phyloP scores from a whole-genome alignment of 441 rosid species.

The Aquilaria agallochum region DNA sequence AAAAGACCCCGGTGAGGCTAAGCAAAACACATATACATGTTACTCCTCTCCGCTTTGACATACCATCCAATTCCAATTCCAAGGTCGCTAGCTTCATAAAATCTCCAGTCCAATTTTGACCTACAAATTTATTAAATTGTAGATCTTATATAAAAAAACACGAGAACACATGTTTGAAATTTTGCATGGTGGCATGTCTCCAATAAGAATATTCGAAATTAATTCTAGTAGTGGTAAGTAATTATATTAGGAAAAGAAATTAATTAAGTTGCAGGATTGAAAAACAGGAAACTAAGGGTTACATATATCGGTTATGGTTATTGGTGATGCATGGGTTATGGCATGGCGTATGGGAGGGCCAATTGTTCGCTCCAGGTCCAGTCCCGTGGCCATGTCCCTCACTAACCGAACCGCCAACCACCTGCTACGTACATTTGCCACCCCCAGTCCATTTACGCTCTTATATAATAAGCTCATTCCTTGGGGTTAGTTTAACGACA shows the following conservation, averaged over 20 bases:
- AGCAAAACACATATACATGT: too few species aligned
- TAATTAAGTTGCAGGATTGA: background rate
- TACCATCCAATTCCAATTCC: background rate
- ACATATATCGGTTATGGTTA: background rate
- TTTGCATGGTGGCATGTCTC: too few species aligned
- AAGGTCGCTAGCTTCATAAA: too few species aligned
- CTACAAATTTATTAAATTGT: too few species aligned
- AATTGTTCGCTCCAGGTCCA: background rate
- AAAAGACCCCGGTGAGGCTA: too few species aligned
- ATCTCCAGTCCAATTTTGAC: too few species aligned
- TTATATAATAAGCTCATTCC: background rate
- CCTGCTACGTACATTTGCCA: constrained; percentile 8
- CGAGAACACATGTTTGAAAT: too few species aligned
- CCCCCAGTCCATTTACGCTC: background rate
- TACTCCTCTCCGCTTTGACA: background rate
- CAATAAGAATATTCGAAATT: background rate
- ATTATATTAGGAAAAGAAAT: background rate
- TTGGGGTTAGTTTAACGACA: background rate
- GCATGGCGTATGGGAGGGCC: background rate
- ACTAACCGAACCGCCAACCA: constrained; percentile 28
- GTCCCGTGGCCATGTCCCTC: constrained; percentile 25
- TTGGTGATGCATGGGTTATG: background rate
- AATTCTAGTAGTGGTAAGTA: background rate
- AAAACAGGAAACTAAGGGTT: background rate
- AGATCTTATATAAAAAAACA: too few species aligned